These are phyloP conservation scores for Penicillium antarcticum DNA, from an alignment of 495 filamentous ascomycete species.

Conservation along the genomic window DNA sequence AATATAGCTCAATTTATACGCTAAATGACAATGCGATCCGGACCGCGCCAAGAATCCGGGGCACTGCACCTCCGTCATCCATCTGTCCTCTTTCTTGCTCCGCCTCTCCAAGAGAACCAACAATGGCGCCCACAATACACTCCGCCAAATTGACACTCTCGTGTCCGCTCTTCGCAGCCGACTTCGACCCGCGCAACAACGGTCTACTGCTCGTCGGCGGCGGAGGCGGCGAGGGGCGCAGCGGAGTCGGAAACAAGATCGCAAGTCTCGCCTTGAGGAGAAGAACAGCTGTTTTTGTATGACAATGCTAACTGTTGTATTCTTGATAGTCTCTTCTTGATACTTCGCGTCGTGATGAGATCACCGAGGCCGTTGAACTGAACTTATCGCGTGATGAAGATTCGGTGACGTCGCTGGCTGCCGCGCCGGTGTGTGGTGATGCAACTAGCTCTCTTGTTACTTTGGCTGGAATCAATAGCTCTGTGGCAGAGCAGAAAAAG, in stretches of 20 bases:
- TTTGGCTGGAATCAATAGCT: slow-evolving; percentile 87
- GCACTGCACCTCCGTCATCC: slow-evolving; percentile 18
- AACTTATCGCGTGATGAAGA: slow-evolving; percentile 86
- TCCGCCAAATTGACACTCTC: slow-evolving; percentile 68
- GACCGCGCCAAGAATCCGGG: slow-evolving; percentile 35
- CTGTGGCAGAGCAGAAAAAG: slow-evolving; percentile 60
- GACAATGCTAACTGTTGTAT: neutral
- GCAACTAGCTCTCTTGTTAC: slow-evolving; percentile 49
- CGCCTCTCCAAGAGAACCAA: slow-evolving; percentile 10
- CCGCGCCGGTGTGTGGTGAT: slow-evolving; percentile 51
- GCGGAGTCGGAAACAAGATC: slow-evolving; percentile 88
- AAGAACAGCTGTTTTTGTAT: neutral
- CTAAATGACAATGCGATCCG: slow-evolving; percentile 10
- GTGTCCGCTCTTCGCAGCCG: slow-evolving; percentile 87
- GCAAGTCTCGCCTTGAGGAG: slow-evolving; percentile 42
- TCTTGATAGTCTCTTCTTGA: slow-evolving; percentile 63
- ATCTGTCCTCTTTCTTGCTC: slow-evolving; percentile 21
- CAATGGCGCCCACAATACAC: slow-evolving; percentile 51
- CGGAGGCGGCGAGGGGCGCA: slow-evolving; percentile 81
- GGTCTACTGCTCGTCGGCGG: slow-evolving; percentile 79
- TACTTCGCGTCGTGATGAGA: slow-evolving; percentile 55
- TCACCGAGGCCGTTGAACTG: slow-evolving; percentile 67
- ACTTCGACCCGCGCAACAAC: slow-evolving; percentile 80
- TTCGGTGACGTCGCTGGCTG: slow-evolving; percentile 79
- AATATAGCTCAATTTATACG: neutral